Conservation (phyloP, 768 basidiomycete genomes). For the Wakefieldia striispora region DNA sequence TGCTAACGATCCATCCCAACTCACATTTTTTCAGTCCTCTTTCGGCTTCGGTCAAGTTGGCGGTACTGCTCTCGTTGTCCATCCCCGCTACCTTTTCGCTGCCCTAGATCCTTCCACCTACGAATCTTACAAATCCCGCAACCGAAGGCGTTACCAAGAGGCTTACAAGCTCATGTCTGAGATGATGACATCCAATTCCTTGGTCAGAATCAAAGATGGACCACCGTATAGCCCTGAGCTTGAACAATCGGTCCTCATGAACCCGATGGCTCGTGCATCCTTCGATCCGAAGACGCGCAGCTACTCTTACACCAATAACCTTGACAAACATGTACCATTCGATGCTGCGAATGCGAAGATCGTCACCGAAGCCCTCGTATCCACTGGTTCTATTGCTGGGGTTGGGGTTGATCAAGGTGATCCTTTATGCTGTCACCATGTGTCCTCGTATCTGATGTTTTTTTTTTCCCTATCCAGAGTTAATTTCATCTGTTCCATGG, state of each 20-base stretch:
- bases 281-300: slow-evolving; percentile 83
- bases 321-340: slow-evolving; percentile 48
- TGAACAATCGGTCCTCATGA: slow-evolving; percentile 83
- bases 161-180: slow-evolving; percentile 92
- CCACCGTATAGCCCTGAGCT: slow-evolving; percentile 87
- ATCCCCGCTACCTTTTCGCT: slow-evolving; percentile 90
- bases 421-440: neutral
- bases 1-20: neutral
- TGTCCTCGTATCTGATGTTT: slow-evolving; percentile 1
- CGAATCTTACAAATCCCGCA: slow-evolving; percentile 70
- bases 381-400: slow-evolving; percentile 55
- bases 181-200: slow-evolving; percentile 91
- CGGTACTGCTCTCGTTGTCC: slow-evolving; percentile 82
- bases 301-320: slow-evolving; percentile 72
- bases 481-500: slow-evolving; percentile 90
- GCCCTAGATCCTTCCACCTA: slow-evolving; percentile 77
- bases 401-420: slow-evolving; percentile 90
- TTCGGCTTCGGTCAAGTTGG: slow-evolving; percentile 99
- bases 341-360: slow-evolving; percentile 70
- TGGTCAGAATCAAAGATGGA: slow-evolving; percentile 93
- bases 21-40: slow-evolving; percentile 57
- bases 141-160: slow-evolving; percentile 60
- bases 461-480: slow-evolving; percentile 47
- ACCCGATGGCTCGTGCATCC: slow-evolving; percentile 85
- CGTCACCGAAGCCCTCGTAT: slow-evolving; percentile 42